Conservation (phyloP, 1,284 basidiomycete species). For the Grifola frondosa region DNA sequence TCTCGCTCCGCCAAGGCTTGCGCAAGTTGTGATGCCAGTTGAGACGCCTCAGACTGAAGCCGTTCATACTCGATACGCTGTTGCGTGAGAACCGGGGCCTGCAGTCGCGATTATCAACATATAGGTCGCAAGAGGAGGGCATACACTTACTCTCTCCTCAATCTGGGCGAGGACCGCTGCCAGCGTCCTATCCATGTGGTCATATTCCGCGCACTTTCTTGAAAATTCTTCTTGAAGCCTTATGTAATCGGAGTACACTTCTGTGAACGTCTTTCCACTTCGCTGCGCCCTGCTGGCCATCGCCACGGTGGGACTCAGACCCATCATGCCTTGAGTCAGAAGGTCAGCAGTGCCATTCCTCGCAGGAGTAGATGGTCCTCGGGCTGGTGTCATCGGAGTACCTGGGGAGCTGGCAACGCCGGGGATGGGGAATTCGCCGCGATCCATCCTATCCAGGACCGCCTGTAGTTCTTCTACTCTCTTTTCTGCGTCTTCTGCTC, state of each 20-base stretch:
- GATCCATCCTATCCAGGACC: conserved; percentile 62
- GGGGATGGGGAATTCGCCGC: conserved; percentile 65
- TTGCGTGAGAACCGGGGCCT: conserved; percentile 87
- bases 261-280: conserved; percentile 84
- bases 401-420: conserved; percentile 32
- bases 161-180: conserved; percentile 79
- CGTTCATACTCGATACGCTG: conserved; percentile 86
- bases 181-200: conserved; percentile 77
- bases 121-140: conserved; percentile 2
- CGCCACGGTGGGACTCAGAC: conserved; percentile 81
- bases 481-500: conserved; percentile 63
- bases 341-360: conserved; percentile 43
- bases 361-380: conserved; percentile 41
- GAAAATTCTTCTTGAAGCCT: conserved; percentile 81
- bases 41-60: conserved; percentile 71
- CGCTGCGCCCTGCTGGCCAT: conserved; percentile 79
- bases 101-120: conserved; percentile 1
- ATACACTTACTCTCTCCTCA: conserved; percentile 74
- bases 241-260: conserved; percentile 88
- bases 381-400: conserved; percentile 37
- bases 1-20: conserved; percentile 72
- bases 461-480: conserved; percentile 59
- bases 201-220: conserved; percentile 76
- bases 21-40: conserved; percentile 80
- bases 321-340: conserved; percentile 53